These are phyloP conservation scores for Sordariomycetes sp. DNA, from an alignment of 2,329 filamentous ascomycete species.

Conservation along the genomic window DNA sequence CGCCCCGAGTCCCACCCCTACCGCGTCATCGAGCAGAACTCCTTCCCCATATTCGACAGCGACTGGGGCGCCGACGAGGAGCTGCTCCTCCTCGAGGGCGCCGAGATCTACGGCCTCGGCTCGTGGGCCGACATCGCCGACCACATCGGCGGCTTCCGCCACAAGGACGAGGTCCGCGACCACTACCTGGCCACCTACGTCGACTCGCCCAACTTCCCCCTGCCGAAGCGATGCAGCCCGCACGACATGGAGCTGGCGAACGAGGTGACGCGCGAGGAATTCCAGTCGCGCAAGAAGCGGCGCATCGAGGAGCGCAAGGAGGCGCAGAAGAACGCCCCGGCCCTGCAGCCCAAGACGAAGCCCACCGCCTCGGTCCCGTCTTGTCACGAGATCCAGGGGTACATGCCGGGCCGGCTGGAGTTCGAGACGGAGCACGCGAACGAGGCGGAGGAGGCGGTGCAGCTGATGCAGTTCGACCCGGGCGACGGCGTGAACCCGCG, in stretches of 20 bases:
- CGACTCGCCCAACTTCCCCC: conserved; percentile 70
- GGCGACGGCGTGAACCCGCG: conserved; percentile 81
- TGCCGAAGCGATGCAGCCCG: conserved; percentile 78
- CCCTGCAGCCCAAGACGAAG: conserved; percentile 84
- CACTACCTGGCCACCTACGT: conserved; percentile 89
- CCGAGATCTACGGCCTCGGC: conserved; percentile 89
- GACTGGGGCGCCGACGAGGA: conserved; percentile 99
- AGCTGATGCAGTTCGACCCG: conserved; percentile 96
- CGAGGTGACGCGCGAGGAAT: conserved; percentile 78
- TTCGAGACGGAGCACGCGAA: conserved; percentile 98
- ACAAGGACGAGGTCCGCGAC: conserved; percentile 90
- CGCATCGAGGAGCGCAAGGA: conserved; percentile 89
- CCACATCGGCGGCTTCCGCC: conserved; percentile 90
- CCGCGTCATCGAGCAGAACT: conserved; percentile 95
- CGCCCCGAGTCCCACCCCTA: conserved; percentile 79
- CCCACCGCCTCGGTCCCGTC: conserved; percentile 90
- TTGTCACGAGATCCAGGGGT: conserved; percentile 96
- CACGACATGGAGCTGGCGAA: conserved; percentile 69
- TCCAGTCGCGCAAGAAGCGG: conserved; percentile 84
- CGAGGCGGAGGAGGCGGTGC: conserved; percentile 94
- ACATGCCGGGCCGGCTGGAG: conserved; percentile 94
- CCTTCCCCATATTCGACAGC: conserved; percentile 86
- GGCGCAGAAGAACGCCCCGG: conserved; percentile 70
- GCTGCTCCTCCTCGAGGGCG: conserved; percentile 82
- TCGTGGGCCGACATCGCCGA: conserved; percentile 98